These are phyloP conservation scores for Calocybe gangraenosa DNA, from an alignment of 768 basidiomycete species.

Conservation along the genomic window DNA sequence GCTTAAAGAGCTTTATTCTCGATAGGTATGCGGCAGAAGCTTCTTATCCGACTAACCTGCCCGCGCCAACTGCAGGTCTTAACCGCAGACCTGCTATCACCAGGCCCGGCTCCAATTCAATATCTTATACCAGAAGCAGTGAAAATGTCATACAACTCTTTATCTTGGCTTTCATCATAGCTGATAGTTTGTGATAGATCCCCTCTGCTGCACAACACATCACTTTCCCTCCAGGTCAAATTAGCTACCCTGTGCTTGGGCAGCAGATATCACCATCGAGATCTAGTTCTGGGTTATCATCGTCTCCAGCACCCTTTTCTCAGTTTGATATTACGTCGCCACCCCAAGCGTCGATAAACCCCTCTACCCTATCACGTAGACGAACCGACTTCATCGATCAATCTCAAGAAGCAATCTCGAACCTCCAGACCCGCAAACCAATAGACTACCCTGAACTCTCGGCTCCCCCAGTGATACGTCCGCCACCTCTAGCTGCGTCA, in stretches of 20 bases:
- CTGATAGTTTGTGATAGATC: slow-evolving; percentile 22
- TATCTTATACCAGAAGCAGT: slow-evolving; percentile 43
- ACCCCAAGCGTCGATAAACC: slow-evolving; percentile 83
- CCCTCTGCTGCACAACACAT: slow-evolving; percentile 30
- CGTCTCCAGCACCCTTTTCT: slow-evolving; percentile 32
- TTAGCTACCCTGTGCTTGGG: slow-evolving; percentile 48
- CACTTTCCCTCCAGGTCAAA: slow-evolving; percentile 22
- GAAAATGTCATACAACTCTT: slow-evolving; percentile 37
- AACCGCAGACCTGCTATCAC: slow-evolving; percentile 38
- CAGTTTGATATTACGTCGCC: slow-evolving; percentile 62
- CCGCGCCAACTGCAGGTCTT: slow-evolving; percentile 21
- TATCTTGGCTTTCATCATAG: neutral
- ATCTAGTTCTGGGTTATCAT: slow-evolving; percentile 21
- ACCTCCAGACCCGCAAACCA: slow-evolving; percentile 40
- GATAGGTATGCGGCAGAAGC: slow-evolving; percentile 40
- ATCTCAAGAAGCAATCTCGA: slow-evolving; percentile 56
- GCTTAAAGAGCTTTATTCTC: neutral
- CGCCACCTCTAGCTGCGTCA: slow-evolving; percentile 75
- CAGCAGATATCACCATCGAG: slow-evolving; percentile 32
- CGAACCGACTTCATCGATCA: slow-evolving; percentile 83
- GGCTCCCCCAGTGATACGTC: slow-evolving; percentile 59
- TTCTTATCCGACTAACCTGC: slow-evolving; percentile 24
- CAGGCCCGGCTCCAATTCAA: slow-evolving; percentile 37
- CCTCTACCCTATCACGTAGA: slow-evolving; percentile 62
- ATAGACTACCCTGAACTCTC: slow-evolving; percentile 71